Evolutionary conservation across 2,329 filamentous ascomycete genomes (phyloP).

Genomic region (Fonsecaea pugnacius): DNA sequence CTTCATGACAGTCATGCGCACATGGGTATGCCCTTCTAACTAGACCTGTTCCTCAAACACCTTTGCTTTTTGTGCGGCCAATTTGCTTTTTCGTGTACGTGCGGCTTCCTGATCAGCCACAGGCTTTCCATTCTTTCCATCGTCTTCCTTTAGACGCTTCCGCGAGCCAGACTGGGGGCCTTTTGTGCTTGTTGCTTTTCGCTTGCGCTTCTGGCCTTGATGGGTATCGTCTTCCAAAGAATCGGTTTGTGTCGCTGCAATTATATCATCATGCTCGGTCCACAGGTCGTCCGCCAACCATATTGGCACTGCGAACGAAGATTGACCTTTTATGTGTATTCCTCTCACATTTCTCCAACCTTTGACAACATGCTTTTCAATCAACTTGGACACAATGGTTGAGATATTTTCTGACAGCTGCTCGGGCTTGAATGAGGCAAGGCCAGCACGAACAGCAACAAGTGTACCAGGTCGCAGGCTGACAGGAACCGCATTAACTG

Average conservation of each 20-base stretch:
- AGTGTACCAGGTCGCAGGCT: conserved; percentile 78
- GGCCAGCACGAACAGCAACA: conserved; percentile 78
- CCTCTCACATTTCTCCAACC: conserved; percentile 85
- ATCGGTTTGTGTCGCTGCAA: conserved; percentile 61
- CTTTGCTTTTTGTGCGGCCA: conserved; percentile 34
- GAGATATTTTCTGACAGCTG: conserved; percentile 81
- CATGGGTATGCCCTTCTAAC: neutral
- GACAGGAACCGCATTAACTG: conserved; percentile 76
- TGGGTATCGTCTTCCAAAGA: conserved; percentile 37
- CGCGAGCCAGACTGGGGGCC: conserved; percentile 36
- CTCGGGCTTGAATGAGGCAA: conserved; percentile 72
- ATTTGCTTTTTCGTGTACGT: conserved; percentile 31
- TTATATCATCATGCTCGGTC: conserved; percentile 69
- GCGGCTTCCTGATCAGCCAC: conserved; percentile 19
- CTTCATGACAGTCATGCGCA: neutral
- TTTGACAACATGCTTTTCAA: conserved; percentile 79
- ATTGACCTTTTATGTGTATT: conserved; percentile 87
- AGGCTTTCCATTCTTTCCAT: conserved; percentile 25
- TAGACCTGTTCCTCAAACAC: conserved; percentile 28
- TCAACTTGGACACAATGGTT: conserved; percentile 69
- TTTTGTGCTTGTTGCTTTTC: conserved; percentile 31
- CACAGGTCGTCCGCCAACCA: conserved; percentile 94
- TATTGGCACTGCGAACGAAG: conserved; percentile 87
- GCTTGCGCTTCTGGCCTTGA: conserved; percentile 34
- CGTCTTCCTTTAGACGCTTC: conserved; percentile 32